Evolutionary conservation across 2,329 filamentous ascomycete genomes (phyloP).

Genomic region (Fusarium denticulatum): DNA sequence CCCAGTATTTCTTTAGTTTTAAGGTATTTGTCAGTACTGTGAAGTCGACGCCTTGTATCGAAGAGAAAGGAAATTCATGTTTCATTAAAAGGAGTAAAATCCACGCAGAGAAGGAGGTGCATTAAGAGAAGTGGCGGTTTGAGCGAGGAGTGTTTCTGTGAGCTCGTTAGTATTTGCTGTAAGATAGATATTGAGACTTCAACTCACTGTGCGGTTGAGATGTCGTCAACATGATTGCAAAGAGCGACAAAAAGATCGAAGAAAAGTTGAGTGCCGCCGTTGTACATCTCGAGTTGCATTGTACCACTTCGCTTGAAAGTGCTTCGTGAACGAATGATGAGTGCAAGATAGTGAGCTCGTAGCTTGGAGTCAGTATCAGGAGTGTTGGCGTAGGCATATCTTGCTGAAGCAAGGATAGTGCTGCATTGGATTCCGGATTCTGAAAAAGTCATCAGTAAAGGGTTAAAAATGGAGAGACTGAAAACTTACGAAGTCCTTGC

Average conservation of each 20-base stretch:
- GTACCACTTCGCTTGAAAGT: slow-evolving; percentile 95
- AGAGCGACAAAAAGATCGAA: slow-evolving; percentile 95
- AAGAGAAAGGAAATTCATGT: slow-evolving; percentile 13
- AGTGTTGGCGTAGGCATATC: slow-evolving; percentile 89
- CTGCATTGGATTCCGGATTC: slow-evolving; percentile 83
- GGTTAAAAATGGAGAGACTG: not conserved
- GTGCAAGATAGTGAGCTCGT: slow-evolving; percentile 87
- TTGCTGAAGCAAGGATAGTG: slow-evolving; percentile 87
- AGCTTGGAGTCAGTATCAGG: slow-evolving; percentile 91
- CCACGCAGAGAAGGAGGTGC: not conserved
- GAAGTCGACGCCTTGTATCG: slow-evolving; percentile 18
- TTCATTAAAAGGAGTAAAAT: slow-evolving; percentile 40
- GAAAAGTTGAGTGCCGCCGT: slow-evolving; percentile 83
- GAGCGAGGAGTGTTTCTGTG: slow-evolving; percentile 57
- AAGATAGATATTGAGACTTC: not conserved
- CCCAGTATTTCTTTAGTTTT: slow-evolving; percentile 34
- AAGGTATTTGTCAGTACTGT: slow-evolving; percentile 19
- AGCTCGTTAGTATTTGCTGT: not conserved
- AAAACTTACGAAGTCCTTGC: slow-evolving; percentile 78
- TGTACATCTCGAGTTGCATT: slow-evolving; percentile 95
- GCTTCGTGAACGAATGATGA: slow-evolving; percentile 87
- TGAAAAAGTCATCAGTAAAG: slow-evolving; percentile 39
- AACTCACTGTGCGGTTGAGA: slow-evolving; percentile 67
- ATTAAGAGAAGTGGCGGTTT: slow-evolving; percentile 54
- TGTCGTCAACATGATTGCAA: slow-evolving; percentile 86